Base-by-base conservation (phyloP, 1,139 yeast species). In the Tardiomyces blankii region DNA sequence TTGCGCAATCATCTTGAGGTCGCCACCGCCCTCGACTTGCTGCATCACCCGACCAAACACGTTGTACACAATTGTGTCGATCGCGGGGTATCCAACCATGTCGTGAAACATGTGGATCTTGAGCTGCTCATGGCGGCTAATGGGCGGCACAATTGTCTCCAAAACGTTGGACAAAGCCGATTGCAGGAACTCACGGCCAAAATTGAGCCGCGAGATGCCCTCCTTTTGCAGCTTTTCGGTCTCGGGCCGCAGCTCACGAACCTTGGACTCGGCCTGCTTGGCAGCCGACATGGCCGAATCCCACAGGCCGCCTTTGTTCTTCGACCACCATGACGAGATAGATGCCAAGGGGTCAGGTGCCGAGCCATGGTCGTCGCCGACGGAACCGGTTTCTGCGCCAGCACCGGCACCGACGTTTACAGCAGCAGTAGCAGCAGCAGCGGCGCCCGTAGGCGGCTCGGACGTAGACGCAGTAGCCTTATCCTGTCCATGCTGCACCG, bases 21-120 rank as follows among this genome's bases (percentile, higher is more conserved):
- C 71, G 41, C 70, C 87, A 12, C 87, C 89, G 35, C 96, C 96
- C 61, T 89, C 96, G 14, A 89, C 96, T 64, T 89, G 96, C 52
- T 75, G 75, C 82, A 88, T 80, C n/a, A 87, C 96, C 47, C 74
- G 73, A 56, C 79, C 80, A 63, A 91, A 91, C 53, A 82, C 85
- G 43, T 73, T 70, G 53, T 77, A 75, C 16, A 86, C 79, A 51
- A 80, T 69, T 45, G 73, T 70, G 51, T 83, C 84, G 55, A 89
- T 72, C 51, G 78, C 73, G 25, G 77, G 70, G 60, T 82, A 77
- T 55, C 91, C 88, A 33, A 76, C 77, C 66, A 89, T 72, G 63
- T 91, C 98, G 61, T 88, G 93, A 46, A 86, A 82, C 40, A 91
- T 77, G 56, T 82, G 86, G 48, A 87, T 82, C 50, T 81, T 78